These are phyloP conservation scores for Noccaea bulbosa DNA, from an alignment of 345 rosid species.

Conservation along the genomic window DNA sequence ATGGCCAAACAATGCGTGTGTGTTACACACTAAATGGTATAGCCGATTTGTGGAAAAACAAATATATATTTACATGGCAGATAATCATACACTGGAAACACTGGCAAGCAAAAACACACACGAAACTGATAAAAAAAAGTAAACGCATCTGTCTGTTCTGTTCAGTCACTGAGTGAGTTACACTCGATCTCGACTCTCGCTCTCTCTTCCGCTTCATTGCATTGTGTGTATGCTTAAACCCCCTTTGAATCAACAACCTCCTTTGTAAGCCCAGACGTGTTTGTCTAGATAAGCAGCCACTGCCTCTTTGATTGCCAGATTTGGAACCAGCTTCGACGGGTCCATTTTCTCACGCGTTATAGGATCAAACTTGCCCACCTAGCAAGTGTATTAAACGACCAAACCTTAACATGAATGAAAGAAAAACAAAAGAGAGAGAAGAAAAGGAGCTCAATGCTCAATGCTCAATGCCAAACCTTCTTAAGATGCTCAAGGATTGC, in stretches of 20 bases:
- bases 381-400: constrained; percentile 17
- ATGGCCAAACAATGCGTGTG: neutral
- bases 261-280: constrained; percentile 85
- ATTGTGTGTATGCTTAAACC: neutral
- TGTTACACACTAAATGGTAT: neutral
- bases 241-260: constrained; percentile 32
- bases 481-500: constrained; percentile 81
- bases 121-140: neutral
- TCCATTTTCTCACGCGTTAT: constrained; percentile 65
- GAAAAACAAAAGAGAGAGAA: neutral
- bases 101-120: neutral
- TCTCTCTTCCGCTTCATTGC: constrained; percentile 8
- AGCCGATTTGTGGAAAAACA: neutral
- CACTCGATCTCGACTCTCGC: neutral
- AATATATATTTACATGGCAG: constrained; percentile 27
- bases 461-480: constrained; percentile 56
- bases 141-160: constrained; percentile 5
- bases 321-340: constrained; percentile 61
- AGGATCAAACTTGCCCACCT: constrained; percentile 96
- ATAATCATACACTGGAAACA: constrained; percentile 26
- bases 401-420: neutral
- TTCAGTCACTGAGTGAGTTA: constrained; percentile 2
- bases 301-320: constrained; percentile 89
- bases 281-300: constrained; percentile 71
- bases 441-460: neutral